Conservation (phyloP, 805 yeast species). For the Metschnikowia vanudenii region DNA sequence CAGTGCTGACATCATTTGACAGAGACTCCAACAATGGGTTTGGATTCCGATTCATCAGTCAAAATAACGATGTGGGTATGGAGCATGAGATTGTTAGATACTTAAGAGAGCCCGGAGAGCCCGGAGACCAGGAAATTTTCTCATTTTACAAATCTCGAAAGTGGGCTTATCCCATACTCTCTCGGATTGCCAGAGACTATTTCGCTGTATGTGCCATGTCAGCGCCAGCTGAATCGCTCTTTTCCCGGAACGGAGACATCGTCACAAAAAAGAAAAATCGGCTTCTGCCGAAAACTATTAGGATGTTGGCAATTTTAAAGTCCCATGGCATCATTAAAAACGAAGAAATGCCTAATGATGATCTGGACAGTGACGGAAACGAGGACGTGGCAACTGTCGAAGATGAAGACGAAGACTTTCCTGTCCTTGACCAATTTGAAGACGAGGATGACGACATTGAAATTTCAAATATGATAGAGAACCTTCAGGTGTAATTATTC, state of each 20-base stretch:
- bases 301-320: conserved; percentile 1
- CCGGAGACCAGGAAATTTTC: not conserved
- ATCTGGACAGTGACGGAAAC: not conserved
- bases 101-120: not conserved
- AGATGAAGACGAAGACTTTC: too few relatives aligned
- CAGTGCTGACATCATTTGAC: not conserved
- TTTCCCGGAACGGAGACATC: not conserved
- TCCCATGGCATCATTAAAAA: not conserved
- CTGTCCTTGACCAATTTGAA: too few relatives aligned
- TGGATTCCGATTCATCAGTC: too few relatives aligned
- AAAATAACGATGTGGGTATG: not conserved
- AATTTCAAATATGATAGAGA: too few relatives aligned
- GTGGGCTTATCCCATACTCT: not conserved
- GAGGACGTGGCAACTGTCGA: too few relatives aligned
- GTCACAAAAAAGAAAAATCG: conserved; percentile 2
- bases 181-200: conserved; percentile 3
- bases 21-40: too few relatives aligned
- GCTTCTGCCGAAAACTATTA: not conserved
- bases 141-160: not conserved
- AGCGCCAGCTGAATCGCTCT: conserved; percentile 1
- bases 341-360: not conserved
- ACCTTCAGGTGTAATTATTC: too few relatives aligned
- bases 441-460: too few relatives aligned
- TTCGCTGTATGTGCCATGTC: conserved; percentile 1
- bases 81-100: not conserved